Percentiles rank a stretch among this genome's conserved stretches.
Conservation (phyloP, 164 flowering plant species). For the Umbilicus rupestris region DNA sequence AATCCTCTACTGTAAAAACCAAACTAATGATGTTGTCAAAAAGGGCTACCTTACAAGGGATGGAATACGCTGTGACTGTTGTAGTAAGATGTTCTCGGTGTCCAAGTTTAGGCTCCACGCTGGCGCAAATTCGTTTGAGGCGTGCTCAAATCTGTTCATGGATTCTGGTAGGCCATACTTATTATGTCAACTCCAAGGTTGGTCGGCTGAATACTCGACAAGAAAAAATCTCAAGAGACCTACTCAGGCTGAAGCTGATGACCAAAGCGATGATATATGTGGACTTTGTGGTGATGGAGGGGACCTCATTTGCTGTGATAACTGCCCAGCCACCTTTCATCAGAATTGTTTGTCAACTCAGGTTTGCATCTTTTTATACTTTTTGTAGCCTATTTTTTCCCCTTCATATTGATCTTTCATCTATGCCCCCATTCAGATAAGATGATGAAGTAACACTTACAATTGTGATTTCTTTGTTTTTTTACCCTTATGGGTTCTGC, state of each 20-base stretch:
- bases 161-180: conserved; percentile 67
- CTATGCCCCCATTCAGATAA: background rate
- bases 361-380: conserved; percentile 55
- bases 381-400: background rate
- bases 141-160: conserved; percentile 72
- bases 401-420: background rate
- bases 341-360: conserved; percentile 62
- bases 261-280: conserved; percentile 96
- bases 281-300: conserved; percentile 97
- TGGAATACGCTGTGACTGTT: conserved; percentile 78
- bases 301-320: conserved; percentile 90
- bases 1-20: conserved; percentile 52
- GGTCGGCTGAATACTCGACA: conserved; percentile 84
- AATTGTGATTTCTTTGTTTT: background rate
- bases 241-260: conserved; percentile 41
- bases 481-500: background rate
- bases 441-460: background rate
- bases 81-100: conserved; percentile 47
- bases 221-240: conserved; percentile 35
- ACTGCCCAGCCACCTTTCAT: conserved; percentile 93
- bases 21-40: conserved; percentile 52
- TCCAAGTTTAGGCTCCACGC: conserved; percentile 78
- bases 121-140: conserved; percentile 51
- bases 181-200: conserved; percentile 76
- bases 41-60: conserved; percentile 59